These are phyloP conservation scores for Noccaea bulbosa DNA, from an alignment of 345 rosid species.

Conservation along the genomic window DNA sequence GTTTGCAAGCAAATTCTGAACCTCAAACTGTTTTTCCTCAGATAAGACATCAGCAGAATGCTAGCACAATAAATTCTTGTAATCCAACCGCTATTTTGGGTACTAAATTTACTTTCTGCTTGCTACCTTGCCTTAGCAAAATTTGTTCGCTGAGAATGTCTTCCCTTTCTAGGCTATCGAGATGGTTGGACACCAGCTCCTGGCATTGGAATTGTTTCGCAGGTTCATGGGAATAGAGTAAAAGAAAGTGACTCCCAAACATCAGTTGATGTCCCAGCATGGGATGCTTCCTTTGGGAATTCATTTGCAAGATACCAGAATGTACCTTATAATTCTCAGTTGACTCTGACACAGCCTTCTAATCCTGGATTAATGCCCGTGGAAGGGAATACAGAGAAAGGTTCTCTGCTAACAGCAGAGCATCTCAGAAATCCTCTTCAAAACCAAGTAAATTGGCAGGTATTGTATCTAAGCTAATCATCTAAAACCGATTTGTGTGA, in stretches of 20 bases:
- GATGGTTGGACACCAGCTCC: conserved; percentile 48
- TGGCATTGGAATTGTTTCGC: conserved; percentile 41
- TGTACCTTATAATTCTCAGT: conserved; percentile 39
- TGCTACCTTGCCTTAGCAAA: conserved; percentile 21
- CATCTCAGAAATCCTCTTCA: conserved; percentile 50
- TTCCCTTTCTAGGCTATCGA: conserved; percentile 45
- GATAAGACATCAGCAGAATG: conserved; percentile 43
- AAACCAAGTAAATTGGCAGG: conserved; percentile 74
- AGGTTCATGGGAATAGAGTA: conserved; percentile 49
- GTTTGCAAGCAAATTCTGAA: conserved; percentile 42
- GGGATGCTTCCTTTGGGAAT: conserved; percentile 69
- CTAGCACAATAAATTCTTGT: conserved; percentile 45
- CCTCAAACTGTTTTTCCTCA: conserved; percentile 47
- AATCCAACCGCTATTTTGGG: conserved; percentile 49
- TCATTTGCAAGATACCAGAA: conserved; percentile 49
- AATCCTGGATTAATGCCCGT: conserved; percentile 35
- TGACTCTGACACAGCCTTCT: conserved; percentile 46
- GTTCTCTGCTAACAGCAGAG: conserved; percentile 45
- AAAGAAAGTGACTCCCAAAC: conserved; percentile 55
- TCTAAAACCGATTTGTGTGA: background rate
- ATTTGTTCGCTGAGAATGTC: conserved; percentile 34
- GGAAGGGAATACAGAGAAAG: conserved; percentile 40
- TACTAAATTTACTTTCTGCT: conserved; percentile 37
- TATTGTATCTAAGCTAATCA: conserved; percentile 35
- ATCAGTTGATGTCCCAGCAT: conserved; percentile 58